These are phyloP conservation scores for Kwoniella sp. DNA, from an alignment of 768 basidiomycete species.

Conservation along the genomic window DNA sequence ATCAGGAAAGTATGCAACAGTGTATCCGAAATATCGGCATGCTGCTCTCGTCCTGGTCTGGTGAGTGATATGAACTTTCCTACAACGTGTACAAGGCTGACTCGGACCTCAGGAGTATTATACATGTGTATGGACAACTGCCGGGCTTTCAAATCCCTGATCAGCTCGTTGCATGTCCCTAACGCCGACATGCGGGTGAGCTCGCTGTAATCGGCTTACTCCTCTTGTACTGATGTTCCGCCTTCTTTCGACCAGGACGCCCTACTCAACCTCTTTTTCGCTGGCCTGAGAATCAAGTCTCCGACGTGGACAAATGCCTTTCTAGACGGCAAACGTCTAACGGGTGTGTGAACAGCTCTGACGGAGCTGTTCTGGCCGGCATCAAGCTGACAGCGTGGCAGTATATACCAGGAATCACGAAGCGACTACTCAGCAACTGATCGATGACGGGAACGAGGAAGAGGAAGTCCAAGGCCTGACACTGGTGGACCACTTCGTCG, in stretches of 20 bases:
- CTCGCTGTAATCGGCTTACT: slow-evolving; percentile 3
- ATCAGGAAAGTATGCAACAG: slow-evolving; percentile 72
- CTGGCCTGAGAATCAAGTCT: slow-evolving; percentile 81
- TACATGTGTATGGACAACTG: slow-evolving; percentile 89
- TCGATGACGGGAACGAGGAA: slow-evolving; percentile 23
- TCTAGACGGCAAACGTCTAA: slow-evolving; percentile 78
- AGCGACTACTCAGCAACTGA: slow-evolving; percentile 12
- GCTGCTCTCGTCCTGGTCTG: slow-evolving; percentile 89
- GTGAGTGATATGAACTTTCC: slow-evolving; percentile 51
- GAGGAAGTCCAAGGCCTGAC: slow-evolving; percentile 60
- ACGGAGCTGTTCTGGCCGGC: background rate
- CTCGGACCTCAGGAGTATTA: slow-evolving; percentile 62
- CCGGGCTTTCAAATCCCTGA: slow-evolving; percentile 73
- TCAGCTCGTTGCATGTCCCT: slow-evolving; percentile 82
- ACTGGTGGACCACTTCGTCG: slow-evolving; percentile 87
- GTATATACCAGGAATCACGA: slow-evolving; percentile 43
- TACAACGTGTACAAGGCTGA: background rate
- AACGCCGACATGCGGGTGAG: slow-evolving; percentile 77
- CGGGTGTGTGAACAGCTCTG: slow-evolving; percentile 58
- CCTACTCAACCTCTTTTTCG: slow-evolving; percentile 89
- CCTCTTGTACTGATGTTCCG: background rate
- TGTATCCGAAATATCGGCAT: slow-evolving; percentile 72
- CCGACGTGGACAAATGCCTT: slow-evolving; percentile 92
- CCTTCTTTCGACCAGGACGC: slow-evolving; percentile 63
- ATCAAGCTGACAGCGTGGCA: slow-evolving; percentile 4